Evolutionary conservation across 2,329 filamentous ascomycete genomes (phyloP), one percentile per base, ranked within the genome.

Genomic region (Mollisiaceae sp.): DNA sequence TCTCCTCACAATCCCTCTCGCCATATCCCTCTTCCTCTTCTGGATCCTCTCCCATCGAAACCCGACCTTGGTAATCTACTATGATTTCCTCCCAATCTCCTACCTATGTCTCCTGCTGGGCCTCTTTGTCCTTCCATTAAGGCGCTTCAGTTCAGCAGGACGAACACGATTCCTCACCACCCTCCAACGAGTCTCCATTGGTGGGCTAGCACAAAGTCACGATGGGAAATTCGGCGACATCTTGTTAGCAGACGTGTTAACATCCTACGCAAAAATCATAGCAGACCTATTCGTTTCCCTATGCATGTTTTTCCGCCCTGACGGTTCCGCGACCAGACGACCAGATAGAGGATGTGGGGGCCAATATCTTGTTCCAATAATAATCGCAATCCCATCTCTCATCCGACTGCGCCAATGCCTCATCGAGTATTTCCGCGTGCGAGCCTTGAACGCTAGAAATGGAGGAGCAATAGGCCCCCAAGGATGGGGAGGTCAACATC

Each of bases 171-270:
- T 97, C 52, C 85, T 96, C 56, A 79, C 86, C 12, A 94, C 89
- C 0, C 81, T 98, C 54, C 88, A 88, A 67, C 90, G 95, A 64
- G 88, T 98, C 67, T 87, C 87, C 72, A 81, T 97, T 52, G 95
- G 95, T 27, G 94, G 94, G 0, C 84, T 99, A 27, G 94, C 95
- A 15, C 90, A 94, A 78, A 83, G 91, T 0, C 87, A 91, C 71
- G 91, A 97, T 78, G 93, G 94, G 62, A 97, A 97, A 76, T 98
- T 98, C 74, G 94, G 93, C 63, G 95, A 99, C 76, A 91, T 98
- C 60, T 81, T 99, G 65, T 86, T 99, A 20, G 94, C 95, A 39
- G 95, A 99, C 84, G 94, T 93, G 63, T 80, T 98, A 72, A 99
- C 95, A 50, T 96, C 92, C 74, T 99, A 98, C 77, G 90, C 94